Conservation (phyloP, 768 basidiomycete genomes). For the Pholiota molesta region DNA sequence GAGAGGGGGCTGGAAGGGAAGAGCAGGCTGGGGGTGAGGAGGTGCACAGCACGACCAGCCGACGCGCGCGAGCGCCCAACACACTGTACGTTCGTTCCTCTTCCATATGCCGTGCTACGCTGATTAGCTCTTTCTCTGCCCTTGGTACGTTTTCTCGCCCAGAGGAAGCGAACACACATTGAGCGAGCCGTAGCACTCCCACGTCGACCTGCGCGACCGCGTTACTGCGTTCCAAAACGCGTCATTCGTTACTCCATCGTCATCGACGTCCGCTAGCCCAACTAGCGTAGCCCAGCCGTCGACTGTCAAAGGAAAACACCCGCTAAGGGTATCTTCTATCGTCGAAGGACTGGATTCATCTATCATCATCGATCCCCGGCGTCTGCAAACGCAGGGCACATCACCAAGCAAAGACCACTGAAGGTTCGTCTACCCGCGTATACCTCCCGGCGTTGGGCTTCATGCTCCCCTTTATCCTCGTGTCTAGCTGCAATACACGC, state of each 20-base stretch:
- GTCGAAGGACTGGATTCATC: constrained; percentile 60
- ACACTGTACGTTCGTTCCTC: constrained; percentile 24
- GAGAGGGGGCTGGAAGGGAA: background rate
- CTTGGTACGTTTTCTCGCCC: constrained; percentile 23
- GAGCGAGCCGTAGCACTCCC: constrained; percentile 30
- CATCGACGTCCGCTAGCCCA: background rate
- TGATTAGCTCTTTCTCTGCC: constrained; percentile 36
- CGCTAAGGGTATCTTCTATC: constrained; percentile 16
- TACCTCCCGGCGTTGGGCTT: too few species aligned
- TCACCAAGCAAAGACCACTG: too few species aligned
- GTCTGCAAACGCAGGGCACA: constrained; percentile 52
- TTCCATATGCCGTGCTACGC: too few species aligned
- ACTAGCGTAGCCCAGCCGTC: constrained; percentile 14
- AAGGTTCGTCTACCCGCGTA: too few species aligned
- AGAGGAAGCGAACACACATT: too few species aligned
- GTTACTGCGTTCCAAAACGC: constrained; percentile 41
- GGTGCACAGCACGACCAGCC: background rate
- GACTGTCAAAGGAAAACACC: background rate
- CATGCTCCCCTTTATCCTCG: too few species aligned
- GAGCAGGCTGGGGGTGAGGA: background rate
- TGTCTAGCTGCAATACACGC: constrained; percentile 22
- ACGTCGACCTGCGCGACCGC: constrained; percentile 36
- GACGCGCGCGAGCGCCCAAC: constrained; percentile 25
- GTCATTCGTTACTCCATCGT: constrained; percentile 33
- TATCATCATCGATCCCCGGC: constrained; percentile 56